These are phyloP conservation scores for Houttuynia cordata DNA, from an alignment of 164 flowering plant genomes.

Conservation along the genomic window DNA sequence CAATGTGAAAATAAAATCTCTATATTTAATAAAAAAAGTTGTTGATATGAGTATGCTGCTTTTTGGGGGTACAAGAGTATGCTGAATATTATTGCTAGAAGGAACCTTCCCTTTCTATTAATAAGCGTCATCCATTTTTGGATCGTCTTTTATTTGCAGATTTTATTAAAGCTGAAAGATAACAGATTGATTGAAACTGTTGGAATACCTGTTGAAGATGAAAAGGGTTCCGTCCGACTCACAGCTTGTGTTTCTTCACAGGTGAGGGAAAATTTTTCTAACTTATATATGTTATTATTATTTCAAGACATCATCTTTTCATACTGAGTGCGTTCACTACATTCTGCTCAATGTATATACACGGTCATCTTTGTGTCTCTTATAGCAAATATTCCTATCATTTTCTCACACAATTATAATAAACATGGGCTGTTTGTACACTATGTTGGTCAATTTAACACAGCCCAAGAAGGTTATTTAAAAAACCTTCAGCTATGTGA, in stretches of 20 bases:
- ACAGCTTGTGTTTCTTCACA: slow-evolving; percentile 98
- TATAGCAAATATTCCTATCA: background rate
- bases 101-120: background rate
- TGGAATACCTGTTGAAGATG: slow-evolving; percentile 90
- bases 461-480: no score
- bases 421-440: background rate
- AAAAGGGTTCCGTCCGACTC: slow-evolving; percentile 67
- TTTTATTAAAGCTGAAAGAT: slow-evolving; percentile 72
- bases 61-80: no score
- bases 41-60: no score
- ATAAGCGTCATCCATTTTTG: background rate
- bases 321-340: no score
- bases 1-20: no score
- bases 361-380: background rate
- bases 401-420: background rate
- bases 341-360: background rate
- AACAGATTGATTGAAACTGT: slow-evolving; percentile 88
- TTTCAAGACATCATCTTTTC: background rate
- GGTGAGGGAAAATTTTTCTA: slow-evolving; percentile 24
- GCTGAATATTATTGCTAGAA: background rate
- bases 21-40: no score
- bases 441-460: background rate
- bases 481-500: background rate
- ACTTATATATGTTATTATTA: no score
- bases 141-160: slow-evolving; percentile 23